phyloP scores from a whole-genome alignment of 208 protist genomes.

The Acanthamoeba royreba region DNA sequence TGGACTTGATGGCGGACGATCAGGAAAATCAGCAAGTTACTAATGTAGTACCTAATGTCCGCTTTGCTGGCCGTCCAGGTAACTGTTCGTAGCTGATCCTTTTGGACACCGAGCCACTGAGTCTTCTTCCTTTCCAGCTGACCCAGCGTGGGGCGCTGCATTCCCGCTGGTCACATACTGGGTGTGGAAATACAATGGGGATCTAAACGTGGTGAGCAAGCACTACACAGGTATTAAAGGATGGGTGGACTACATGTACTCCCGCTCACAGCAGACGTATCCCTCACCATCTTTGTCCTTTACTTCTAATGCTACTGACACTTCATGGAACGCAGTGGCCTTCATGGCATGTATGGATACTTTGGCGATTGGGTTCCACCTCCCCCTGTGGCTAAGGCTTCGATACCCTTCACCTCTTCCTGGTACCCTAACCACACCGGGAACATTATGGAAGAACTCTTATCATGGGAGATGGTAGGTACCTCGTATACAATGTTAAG shows the following conservation, averaged over 20 bases:
- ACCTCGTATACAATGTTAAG: not conserved
- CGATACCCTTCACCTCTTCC: not conserved
- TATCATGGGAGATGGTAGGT: not conserved
- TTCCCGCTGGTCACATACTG: constrained; percentile 4
- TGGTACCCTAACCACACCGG: not conserved
- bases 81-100: not conserved
- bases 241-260: not conserved
- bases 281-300: not conserved
- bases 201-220: not conserved
- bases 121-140: not conserved
- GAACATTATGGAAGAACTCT: not conserved
- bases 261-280: not conserved
- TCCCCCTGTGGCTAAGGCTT: not conserved
- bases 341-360: not conserved
- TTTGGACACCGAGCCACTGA: not conserved
- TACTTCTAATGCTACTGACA: not conserved
- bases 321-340: constrained; percentile 38
- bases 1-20: not conserved
- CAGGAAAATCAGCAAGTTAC: constrained; percentile 35
- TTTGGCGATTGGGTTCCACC: constrained; percentile 54
- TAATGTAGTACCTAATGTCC: constrained; percentile 56
- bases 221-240: not conserved
- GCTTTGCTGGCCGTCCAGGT: constrained; percentile 49
- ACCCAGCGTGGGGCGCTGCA: constrained; percentile 61
- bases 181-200: not conserved